A percentile compares a stretch with the other conserved stretches of the same genome.
These are phyloP conservation scores for Russula abietina DNA, from an alignment of 768 basidiomycete genomes.

Conservation along the genomic window DNA sequence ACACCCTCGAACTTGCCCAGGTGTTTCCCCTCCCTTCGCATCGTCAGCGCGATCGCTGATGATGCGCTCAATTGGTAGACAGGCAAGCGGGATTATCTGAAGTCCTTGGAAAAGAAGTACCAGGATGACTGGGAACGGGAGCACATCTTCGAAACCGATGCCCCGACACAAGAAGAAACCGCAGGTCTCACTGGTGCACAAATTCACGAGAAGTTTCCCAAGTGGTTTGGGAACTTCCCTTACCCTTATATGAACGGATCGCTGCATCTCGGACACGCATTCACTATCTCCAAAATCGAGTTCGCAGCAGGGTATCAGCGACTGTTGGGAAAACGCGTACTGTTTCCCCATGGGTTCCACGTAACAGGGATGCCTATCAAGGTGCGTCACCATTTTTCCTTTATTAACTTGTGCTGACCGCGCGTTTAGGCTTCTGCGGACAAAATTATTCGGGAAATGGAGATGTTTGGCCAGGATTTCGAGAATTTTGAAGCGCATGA, in stretches of 20 bases:
- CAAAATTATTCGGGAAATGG: constrained; percentile 96
- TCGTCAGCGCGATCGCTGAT: constrained; percentile 3
- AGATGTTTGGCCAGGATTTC: constrained; percentile 89
- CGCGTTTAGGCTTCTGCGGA: constrained; percentile 78
- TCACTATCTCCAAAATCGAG: constrained; percentile 97
- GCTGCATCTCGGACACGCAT: constrained; percentile 94
- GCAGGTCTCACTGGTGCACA: constrained; percentile 57
- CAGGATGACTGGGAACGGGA: constrained; percentile 76
- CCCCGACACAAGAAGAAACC: constrained; percentile 65
- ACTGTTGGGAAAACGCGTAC: constrained; percentile 86
- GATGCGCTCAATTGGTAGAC: constrained; percentile 49
- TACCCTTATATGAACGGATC: constrained; percentile 99
- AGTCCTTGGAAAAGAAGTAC: constrained; percentile 75
- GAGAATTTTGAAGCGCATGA: constrained; percentile 53
- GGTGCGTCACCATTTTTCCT: constrained; percentile 42
- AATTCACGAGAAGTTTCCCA: constrained; percentile 73
- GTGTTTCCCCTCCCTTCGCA: constrained; percentile 19
- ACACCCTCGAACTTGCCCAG: constrained; percentile 33
- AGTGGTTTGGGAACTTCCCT: constrained; percentile 97
- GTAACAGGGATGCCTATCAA: constrained; percentile 99
- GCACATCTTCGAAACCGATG: constrained; percentile 76
- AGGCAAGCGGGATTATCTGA: constrained; percentile 85
- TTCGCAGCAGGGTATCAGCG: constrained; percentile 93
- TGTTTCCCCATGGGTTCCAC: constrained; percentile 98
- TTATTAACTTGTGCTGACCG: not conserved